These are phyloP conservation scores for Nitzschia inconspicua DNA, from an alignment of 108 stramenopile species.

Conservation along the genomic window DNA sequence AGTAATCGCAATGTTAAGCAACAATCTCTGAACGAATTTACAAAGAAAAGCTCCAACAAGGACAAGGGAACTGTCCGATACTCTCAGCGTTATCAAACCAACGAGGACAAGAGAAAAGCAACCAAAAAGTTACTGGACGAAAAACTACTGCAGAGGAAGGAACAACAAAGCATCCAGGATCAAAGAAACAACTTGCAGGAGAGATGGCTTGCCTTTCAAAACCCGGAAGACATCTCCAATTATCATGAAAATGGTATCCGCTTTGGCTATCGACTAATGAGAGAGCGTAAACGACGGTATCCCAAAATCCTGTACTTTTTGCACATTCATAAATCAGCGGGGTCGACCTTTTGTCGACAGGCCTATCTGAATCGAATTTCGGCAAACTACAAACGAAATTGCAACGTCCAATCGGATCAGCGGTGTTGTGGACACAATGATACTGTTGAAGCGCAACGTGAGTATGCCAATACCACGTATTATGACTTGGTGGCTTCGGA, in stretches of 20 bases:
- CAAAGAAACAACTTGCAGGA: neutral
- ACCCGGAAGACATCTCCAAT: too few relatives aligned
- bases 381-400: conserved; percentile 14
- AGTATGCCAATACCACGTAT: conserved; percentile 13
- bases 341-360: conserved; percentile 17
- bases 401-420: conserved; percentile 33
- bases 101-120: neutral
- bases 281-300: conserved; percentile 19
- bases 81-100: neutral
- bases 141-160: neutral
- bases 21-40: too few relatives aligned
- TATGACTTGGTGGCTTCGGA: conserved; percentile 39
- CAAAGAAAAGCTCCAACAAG: too few relatives aligned
- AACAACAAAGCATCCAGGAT: neutral
- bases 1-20: too few relatives aligned
- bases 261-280: too few relatives aligned
- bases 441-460: neutral
- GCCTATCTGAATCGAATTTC: conserved; percentile 4
- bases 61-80: neutral
- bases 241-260: too few relatives aligned
- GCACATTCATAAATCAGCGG: conserved; percentile 38
- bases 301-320: conserved; percentile 18
- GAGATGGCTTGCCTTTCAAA: neutral
- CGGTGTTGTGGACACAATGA: conserved; percentile 25
- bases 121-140: neutral